A percentile compares a stretch with the other conserved stretches of the same genome.
phyloP scores from a whole-genome alignment of 441 rosid species.

The Jatropha podagrica region DNA sequence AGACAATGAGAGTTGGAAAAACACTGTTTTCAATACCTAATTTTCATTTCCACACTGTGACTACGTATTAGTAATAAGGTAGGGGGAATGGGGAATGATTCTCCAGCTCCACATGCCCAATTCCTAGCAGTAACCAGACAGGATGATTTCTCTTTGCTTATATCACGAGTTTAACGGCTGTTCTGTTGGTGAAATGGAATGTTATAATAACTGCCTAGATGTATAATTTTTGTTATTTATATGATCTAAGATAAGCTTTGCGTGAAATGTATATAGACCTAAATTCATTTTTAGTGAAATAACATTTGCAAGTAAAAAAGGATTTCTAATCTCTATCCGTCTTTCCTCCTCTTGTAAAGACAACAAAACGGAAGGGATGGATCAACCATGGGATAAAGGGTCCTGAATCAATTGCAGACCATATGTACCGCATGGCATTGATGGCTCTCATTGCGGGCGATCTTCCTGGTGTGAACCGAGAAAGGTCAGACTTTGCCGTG shows the following conservation, averaged over 20 bases:
- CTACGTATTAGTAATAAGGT: too few relatives aligned
- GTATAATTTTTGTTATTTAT: neutral
- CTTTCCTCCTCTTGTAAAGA: conserved; percentile 32
- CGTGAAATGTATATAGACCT: neutral
- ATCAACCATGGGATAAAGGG: conserved; percentile 61
- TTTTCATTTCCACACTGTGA: too few relatives aligned
- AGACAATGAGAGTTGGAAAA: too few relatives aligned
- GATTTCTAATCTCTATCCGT: neutral
- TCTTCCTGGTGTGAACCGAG: conserved; percentile 73
- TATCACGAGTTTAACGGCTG: too few relatives aligned
- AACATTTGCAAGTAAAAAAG: neutral
- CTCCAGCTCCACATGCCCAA: too few relatives aligned
- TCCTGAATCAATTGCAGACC: conserved; percentile 90
- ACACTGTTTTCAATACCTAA: too few relatives aligned
- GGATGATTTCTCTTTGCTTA: too few relatives aligned
- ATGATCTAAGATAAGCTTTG: neutral
- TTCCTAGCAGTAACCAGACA: too few relatives aligned
- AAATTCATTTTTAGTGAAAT: neutral
- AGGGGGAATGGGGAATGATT: too few relatives aligned
- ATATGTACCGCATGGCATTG: conserved; percentile 92
- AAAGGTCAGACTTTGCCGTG: conserved; percentile 48
- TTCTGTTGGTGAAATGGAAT: too few relatives aligned
- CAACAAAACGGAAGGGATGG: conserved; percentile 93
- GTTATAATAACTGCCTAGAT: neutral
- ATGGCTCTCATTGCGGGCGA: conserved; percentile 80